A percentile compares a stretch with the other conserved stretches of the same genome.
These are phyloP conservation scores for Ophiostoma tasmaniense DNA, from an alignment of 2,329 filamentous ascomycete genomes.

Conservation along the genomic window DNA sequence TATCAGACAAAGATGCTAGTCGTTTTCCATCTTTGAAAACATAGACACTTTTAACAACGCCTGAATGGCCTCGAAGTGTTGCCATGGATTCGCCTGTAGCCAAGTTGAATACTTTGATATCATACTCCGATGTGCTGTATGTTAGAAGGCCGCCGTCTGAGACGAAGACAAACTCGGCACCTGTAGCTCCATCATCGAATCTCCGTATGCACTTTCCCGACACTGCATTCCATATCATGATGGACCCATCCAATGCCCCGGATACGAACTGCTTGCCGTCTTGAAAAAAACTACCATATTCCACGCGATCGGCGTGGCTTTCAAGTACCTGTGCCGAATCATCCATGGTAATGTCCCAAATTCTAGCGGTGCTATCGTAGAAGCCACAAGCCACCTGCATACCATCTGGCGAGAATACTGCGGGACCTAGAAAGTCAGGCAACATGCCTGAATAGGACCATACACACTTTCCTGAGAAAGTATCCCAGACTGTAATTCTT, in stretches of 20 bases:
- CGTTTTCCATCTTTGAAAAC: background rate
- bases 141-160: background rate
- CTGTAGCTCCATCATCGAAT: background rate
- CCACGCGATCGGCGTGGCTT: background rate
- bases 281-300: background rate
- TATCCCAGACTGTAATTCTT: background rate
- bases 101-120: background rate
- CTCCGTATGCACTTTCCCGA: background rate
- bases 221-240: background rate
- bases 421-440: background rate
- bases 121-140: background rate
- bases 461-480: background rate
- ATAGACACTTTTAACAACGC: fast-evolving
- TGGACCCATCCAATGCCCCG: background rate
- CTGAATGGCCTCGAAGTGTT: background rate
- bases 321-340: background rate
- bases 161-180: fast-evolving
- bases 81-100: background rate
- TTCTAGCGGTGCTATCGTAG: background rate
- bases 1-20: background rate
- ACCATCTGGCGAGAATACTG: background rate
- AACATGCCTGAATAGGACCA: background rate
- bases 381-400: background rate
- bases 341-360: background rate
- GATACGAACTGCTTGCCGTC: background rate